Evolutionary conservation across 768 basidiomycete genomes (phyloP).

Genomic region (Termitomyces eurrhizus): DNA sequence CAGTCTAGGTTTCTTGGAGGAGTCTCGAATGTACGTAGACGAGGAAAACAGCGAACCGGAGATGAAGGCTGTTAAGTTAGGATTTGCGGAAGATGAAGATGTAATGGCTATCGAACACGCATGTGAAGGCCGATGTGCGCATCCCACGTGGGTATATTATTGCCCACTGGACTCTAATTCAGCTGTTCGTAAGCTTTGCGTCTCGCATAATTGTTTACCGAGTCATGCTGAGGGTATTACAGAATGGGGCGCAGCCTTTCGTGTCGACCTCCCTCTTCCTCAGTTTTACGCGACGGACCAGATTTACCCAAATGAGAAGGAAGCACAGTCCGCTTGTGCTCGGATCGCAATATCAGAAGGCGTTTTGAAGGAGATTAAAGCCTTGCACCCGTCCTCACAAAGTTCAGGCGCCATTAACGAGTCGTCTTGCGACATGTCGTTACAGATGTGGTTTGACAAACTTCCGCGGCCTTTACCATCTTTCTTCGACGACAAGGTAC

Average conservation of each 20-base stretch:
- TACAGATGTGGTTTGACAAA: slow-evolving; percentile 60
- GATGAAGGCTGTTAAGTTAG: background rate
- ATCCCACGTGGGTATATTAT: background rate
- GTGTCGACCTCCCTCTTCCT: background rate
- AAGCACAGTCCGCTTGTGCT: slow-evolving; percentile 3
- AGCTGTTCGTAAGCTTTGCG: background rate
- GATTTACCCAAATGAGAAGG: background rate
- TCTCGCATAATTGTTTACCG: background rate
- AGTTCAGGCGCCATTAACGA: background rate
- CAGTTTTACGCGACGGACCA: slow-evolving; percentile 1
- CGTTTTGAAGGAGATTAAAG: background rate
- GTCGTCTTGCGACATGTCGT: slow-evolving; percentile 23
- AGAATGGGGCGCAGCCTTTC: slow-evolving; percentile 3
- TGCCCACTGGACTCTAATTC: background rate
- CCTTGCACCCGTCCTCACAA: background rate
- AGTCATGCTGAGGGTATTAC: background rate
- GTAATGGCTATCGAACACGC: background rate
- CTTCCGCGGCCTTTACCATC: slow-evolving; percentile 65
- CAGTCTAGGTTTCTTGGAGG: background rate
- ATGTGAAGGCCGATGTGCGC: background rate
- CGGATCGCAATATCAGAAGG: background rate
- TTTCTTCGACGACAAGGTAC: slow-evolving; percentile 39
- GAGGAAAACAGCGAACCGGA: background rate
- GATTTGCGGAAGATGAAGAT: background rate
- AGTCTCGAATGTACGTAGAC: background rate